Percentiles rank a stretch among this genome's conserved stretches.
Evolutionary conservation across 257 asterid species (phyloP).

Genomic region (Solanum acaule): DNA sequence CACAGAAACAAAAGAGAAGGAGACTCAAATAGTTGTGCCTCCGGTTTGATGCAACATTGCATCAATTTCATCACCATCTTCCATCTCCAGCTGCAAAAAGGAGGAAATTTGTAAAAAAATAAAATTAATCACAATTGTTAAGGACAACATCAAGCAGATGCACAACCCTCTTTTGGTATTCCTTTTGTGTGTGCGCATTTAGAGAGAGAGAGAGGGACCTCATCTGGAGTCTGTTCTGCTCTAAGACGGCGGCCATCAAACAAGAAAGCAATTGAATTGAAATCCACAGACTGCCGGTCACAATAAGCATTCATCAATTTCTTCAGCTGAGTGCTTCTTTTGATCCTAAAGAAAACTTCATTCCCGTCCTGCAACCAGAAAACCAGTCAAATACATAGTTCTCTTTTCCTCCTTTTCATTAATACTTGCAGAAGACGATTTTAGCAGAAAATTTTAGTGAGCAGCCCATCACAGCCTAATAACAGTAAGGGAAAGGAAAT

Average conservation of each 20-base stretch:
- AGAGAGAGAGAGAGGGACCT: constrained; percentile 8
- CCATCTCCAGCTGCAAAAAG: constrained; percentile 22
- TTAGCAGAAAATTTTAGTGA: neutral
- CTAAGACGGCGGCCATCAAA: constrained; percentile 53
- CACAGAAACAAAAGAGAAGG: neutral
- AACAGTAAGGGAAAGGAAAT: neutral
- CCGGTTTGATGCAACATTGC: constrained; percentile 29
- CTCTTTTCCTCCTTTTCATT: neutral
- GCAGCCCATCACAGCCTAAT: neutral
- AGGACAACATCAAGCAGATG: neutral
- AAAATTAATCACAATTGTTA: neutral
- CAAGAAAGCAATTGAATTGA: constrained; percentile 46
- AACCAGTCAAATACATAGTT: neutral
- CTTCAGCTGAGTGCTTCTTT: constrained; percentile 61
- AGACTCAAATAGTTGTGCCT: neutral
- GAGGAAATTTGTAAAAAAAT: neutral
- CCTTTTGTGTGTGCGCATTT: neutral
- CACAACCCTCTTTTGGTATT: neutral
- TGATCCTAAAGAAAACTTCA: constrained; percentile 48
- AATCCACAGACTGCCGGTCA: constrained; percentile 47
- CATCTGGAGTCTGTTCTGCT: constrained; percentile 47
- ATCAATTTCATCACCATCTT: constrained; percentile 23
- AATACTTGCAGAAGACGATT: neutral
- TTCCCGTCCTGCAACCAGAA: constrained; percentile 19
- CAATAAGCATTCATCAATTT: constrained; percentile 75